Evolutionary conservation across 805 yeast species (phyloP).

Genomic region (Clavispora vitiphila): DNA sequence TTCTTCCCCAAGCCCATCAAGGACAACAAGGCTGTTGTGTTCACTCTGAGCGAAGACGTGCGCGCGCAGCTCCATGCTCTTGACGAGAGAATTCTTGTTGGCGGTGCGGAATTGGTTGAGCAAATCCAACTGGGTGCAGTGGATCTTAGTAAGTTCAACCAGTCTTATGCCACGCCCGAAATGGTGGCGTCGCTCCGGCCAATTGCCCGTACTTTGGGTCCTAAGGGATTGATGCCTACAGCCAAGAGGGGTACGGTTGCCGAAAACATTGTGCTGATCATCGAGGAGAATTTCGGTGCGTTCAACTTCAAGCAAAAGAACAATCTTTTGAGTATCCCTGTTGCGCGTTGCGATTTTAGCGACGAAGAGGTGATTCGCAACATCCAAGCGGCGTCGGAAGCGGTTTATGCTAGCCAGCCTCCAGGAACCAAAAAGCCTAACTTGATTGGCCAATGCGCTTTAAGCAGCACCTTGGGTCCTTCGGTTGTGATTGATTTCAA

Average conservation of each 20-base stretch:
- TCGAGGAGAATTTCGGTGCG: slow-evolving; percentile 57
- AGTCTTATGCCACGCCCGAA: slow-evolving; percentile 82
- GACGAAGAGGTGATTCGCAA: slow-evolving; percentile 74
- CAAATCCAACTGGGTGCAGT: slow-evolving; percentile 49
- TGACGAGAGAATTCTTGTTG: slow-evolving; percentile 56
- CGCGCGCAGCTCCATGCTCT: slow-evolving; percentile 49
- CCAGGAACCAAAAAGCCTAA: slow-evolving; percentile 65
- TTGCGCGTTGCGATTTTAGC: slow-evolving; percentile 72
- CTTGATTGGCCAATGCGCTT: slow-evolving; percentile 60
- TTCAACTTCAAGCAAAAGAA: slow-evolving; percentile 75
- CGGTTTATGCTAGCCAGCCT: slow-evolving; percentile 51
- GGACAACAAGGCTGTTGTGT: slow-evolving; percentile 59
- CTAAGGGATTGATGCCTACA: slow-evolving; percentile 83
- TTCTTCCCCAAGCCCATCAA: slow-evolving; percentile 69
- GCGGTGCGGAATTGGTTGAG: slow-evolving; percentile 67
- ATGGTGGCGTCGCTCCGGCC: slow-evolving; percentile 56
- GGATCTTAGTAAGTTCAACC: slow-evolving; percentile 53
- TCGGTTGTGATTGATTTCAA: slow-evolving; percentile 57
- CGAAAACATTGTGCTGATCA: slow-evolving; percentile 51
- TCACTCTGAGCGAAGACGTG: slow-evolving; percentile 54
- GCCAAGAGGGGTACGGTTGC: slow-evolving; percentile 83
- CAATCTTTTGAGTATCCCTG: slow-evolving; percentile 55
- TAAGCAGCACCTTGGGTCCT: slow-evolving; percentile 75
- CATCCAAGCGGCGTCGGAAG: slow-evolving; percentile 59
- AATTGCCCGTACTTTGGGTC: slow-evolving; percentile 81